phyloP scores from a whole-genome alignment of 225 moss, liverwort and hornwort species.

The Marchantia polymorpha region DNA sequence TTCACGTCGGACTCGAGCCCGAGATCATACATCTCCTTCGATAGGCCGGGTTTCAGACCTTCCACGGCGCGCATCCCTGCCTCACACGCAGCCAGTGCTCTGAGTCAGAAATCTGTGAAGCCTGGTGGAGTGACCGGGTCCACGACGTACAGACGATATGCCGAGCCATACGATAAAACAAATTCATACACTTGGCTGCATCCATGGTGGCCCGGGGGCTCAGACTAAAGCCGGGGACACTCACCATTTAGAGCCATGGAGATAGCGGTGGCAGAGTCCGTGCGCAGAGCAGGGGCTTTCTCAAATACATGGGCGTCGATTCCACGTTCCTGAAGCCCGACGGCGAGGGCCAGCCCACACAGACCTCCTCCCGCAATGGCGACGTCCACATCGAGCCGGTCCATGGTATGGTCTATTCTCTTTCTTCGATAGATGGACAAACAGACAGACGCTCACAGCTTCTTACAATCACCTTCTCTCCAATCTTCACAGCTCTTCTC shows the following conservation, averaged over 20 bases:
- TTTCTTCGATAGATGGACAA: no score
- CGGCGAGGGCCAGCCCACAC: constrained; percentile 42
- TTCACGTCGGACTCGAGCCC: constrained; percentile 17
- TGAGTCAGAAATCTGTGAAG: no score
- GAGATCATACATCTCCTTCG: constrained; percentile 22
- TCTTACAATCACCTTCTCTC: no score
- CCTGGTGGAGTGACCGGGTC: no score
- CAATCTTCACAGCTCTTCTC: no score
- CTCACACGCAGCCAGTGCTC: background rate
- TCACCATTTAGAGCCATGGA: constrained; percentile 47
- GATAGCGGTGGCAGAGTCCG: constrained; percentile 41
- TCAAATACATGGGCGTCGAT: constrained; percentile 51
- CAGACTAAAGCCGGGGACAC: background rate
- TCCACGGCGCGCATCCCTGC: constrained; percentile 55
- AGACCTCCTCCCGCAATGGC: constrained; percentile 54
- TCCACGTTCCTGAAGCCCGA: constrained; percentile 55
- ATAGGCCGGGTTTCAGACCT: constrained; percentile 42
- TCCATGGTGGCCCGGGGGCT: no score
- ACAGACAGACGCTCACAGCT: no score
- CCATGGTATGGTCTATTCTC: no score
- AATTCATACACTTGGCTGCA: no score
- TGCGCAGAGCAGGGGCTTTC: constrained; percentile 35
- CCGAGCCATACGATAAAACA: no score
- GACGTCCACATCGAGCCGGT: constrained; percentile 44
- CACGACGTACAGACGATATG: no score